Conservation (phyloP, 2,329 filamentous ascomycete genomes). For the Fusarium nurragi region DNA sequence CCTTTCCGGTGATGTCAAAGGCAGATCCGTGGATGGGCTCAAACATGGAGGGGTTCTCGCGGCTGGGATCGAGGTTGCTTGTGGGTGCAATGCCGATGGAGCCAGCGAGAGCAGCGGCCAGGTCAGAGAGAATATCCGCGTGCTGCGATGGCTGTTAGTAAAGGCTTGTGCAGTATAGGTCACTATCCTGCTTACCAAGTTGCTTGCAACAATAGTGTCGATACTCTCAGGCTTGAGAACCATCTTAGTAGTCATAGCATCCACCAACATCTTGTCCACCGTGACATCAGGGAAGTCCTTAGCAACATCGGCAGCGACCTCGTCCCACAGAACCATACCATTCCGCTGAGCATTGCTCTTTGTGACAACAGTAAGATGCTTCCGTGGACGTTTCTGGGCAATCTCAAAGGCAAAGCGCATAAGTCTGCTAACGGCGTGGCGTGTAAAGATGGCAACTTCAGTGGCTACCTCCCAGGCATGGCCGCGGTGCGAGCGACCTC, state of each 20-base stretch:
- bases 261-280: conserved; percentile 72
- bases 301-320: conserved; percentile 64
- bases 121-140: conserved; percentile 75
- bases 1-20: conserved; percentile 67
- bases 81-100: conserved; percentile 78
- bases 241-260: conserved; percentile 73
- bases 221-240: conserved; percentile 66
- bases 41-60: conserved; percentile 66
- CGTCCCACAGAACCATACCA: conserved; percentile 75
- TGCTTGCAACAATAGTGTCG: conserved; percentile 72
- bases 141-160: conserved; percentile 41
- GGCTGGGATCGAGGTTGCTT: conserved; percentile 70
- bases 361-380: conserved; percentile 69
- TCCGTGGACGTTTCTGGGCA: conserved; percentile 64
- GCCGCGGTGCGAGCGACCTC: conserved; percentile 67
- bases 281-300: conserved; percentile 68
- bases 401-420: conserved; percentile 72
- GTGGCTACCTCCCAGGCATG: conserved; percentile 69
- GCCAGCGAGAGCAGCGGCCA: conserved; percentile 75
- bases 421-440: conserved; percentile 66
- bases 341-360: conserved; percentile 74
- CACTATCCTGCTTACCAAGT: conserved; percentile 51
- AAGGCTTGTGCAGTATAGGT: rapidly evolving
- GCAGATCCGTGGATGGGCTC: conserved; percentile 69
- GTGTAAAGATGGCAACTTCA: conserved; percentile 70